These are phyloP conservation scores for Babesia gibsoni DNA, from an alignment of 169 alveolate genomes.

Conservation along the genomic window DNA sequence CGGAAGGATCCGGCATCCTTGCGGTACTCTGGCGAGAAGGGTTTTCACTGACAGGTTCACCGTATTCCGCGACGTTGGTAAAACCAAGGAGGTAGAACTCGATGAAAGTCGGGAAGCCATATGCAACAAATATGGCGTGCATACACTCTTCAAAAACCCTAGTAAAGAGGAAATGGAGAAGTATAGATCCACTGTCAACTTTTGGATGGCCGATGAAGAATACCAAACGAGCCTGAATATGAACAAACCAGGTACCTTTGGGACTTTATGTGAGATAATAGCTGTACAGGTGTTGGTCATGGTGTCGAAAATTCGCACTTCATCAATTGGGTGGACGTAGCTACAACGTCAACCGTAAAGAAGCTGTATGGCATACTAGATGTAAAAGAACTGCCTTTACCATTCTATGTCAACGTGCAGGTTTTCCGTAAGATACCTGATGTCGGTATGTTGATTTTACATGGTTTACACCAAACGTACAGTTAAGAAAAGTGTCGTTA, in stretches of 20 bases:
- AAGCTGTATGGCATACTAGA: constrained; percentile 71
- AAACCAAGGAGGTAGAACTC: constrained; percentile 46
- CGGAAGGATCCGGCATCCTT: constrained; percentile 70
- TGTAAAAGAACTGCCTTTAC: constrained; percentile 25
- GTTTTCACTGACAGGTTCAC: constrained; percentile 72
- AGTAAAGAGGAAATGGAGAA: constrained; percentile 18
- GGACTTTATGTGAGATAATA: neutral
- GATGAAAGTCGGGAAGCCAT: constrained; percentile 74
- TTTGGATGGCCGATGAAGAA: constrained; percentile 41
- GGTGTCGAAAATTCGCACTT: constrained; percentile 78
- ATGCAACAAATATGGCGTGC: constrained; percentile 61
- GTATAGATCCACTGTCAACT: constrained; percentile 33
- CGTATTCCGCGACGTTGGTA: constrained; percentile 41
- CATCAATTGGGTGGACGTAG: constrained; percentile 74
- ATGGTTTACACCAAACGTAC: neutral
- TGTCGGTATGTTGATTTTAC: constrained; percentile 7
- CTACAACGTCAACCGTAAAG: constrained; percentile 67
- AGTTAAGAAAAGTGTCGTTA: constrained; percentile 24
- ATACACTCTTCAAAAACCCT: constrained; percentile 66
- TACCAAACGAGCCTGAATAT: constrained; percentile 38
- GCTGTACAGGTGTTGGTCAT: constrained; percentile 61
- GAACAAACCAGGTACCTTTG: constrained; percentile 50
- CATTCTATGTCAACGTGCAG: constrained; percentile 62
- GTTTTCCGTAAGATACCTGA: neutral
- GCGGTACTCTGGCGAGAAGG: constrained; percentile 72